A percentile compares a stretch with the other conserved stretches of the same genome.
Conservation (phyloP, 2,329 filamentous ascomycete genomes). For the Diplodia corticola region DNA sequence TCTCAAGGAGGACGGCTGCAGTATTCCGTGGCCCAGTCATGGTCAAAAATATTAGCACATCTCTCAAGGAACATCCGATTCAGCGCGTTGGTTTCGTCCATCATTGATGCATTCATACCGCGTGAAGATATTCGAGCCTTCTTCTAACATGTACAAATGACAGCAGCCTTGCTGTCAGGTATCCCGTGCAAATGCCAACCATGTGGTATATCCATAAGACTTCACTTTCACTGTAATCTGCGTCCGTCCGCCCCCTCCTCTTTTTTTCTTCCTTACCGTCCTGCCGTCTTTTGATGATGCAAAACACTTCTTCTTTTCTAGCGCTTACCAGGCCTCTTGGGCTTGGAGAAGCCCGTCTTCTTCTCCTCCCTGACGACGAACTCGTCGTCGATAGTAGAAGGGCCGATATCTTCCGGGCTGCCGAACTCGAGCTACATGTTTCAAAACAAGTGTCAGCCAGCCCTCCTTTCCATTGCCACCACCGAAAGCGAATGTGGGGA, state of each 20-base stretch:
- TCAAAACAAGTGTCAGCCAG: slow-evolving; percentile 61
- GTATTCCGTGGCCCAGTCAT: neutral
- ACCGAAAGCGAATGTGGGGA: too few species aligned
- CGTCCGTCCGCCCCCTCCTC: too few species aligned
- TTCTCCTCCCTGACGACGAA: slow-evolving; percentile 66
- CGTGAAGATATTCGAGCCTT: neutral
- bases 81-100: neutral
- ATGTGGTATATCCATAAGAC: neutral
- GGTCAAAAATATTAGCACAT: neutral
- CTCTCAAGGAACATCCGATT: neutral
- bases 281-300: neutral
- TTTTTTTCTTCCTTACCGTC: too few species aligned
- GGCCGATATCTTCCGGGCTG: slow-evolving; percentile 37
- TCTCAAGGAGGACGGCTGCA: neutral
- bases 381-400: slow-evolving; percentile 65
- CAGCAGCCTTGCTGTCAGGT: slow-evolving; percentile 17
- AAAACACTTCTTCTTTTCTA: slow-evolving; percentile 25
- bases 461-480: slow-evolving; percentile 33
- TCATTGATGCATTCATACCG: neutral
- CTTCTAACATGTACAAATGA: slow-evolving; percentile 14
- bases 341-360: slow-evolving; percentile 71
- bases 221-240: too few species aligned
- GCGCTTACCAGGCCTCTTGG: slow-evolving; percentile 72
- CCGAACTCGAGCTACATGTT: slow-evolving; percentile 40
- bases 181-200: neutral